phyloP scores from a whole-genome alignment of 73 alveolate genomes.

The Loxodes magnus region DNA sequence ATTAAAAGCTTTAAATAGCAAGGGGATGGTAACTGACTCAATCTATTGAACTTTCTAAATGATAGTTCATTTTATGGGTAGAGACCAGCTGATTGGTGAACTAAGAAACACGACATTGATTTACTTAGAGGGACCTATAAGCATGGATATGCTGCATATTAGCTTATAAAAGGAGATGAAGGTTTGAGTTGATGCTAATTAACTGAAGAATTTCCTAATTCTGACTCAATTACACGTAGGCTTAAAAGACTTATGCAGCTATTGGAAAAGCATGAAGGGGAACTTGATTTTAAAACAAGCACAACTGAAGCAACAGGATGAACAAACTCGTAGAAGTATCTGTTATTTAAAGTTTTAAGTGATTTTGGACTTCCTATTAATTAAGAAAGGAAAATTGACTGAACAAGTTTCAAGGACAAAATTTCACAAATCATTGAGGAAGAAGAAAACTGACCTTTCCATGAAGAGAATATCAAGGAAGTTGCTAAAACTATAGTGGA shows the following conservation, averaged over 20 bases:
- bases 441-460: neutral
- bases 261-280: conserved; percentile 59
- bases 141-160: conserved; percentile 94
- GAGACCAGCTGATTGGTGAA: conserved; percentile 98
- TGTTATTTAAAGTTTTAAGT: conserved; percentile 47
- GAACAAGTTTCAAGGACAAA: conserved; percentile 63
- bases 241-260: conserved; percentile 81
- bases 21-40: conserved; percentile 68
- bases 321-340: conserved; percentile 69
- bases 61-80: conserved; percentile 71
- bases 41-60: conserved; percentile 88
- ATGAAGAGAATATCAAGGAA: neutral
- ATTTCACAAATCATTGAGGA: too few relatives aligned
- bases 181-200: conserved; percentile 67
- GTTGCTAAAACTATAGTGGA: neutral
- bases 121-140: conserved; percentile 89
- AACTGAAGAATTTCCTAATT: conserved; percentile 88
- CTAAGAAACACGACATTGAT: conserved; percentile 93
- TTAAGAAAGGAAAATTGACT: conserved; percentile 85
- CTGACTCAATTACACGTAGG: conserved; percentile 92
- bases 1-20: conserved; percentile 80
- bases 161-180: conserved; percentile 65
- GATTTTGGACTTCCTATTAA: conserved; percentile 87
- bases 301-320: conserved; percentile 80
- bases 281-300: conserved; percentile 51